phyloP scores from a whole-genome alignment of 345 rosid genomes.

The Cardamine chenopodiifolia region DNA sequence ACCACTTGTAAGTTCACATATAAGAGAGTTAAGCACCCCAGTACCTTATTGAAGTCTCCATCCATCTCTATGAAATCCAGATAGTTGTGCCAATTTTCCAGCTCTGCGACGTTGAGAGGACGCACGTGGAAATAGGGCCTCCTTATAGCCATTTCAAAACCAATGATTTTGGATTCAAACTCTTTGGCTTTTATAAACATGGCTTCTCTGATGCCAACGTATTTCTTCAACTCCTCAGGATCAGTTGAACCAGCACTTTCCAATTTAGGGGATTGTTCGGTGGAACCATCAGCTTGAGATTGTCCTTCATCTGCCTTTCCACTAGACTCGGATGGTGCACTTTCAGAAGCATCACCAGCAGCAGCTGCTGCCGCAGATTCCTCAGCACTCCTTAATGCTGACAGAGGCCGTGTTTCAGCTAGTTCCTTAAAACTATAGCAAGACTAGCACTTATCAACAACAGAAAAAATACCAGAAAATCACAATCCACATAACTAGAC shows the following conservation, averaged over 20 bases:
- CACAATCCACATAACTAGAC: background rate
- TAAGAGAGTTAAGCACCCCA: slow-evolving; percentile 46
- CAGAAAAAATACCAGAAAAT: slow-evolving; percentile 7
- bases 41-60: slow-evolving; percentile 91
- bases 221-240: slow-evolving; percentile 93
- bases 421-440: slow-evolving; percentile 76
- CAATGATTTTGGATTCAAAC: slow-evolving; percentile 86
- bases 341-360: slow-evolving; percentile 45
- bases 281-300: slow-evolving; percentile 52
- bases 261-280: slow-evolving; percentile 62
- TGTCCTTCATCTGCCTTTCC: slow-evolving; percentile 59
- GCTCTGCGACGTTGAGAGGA: slow-evolving; percentile 85
- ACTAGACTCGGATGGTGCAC: slow-evolving; percentile 49
- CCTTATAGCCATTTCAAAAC: slow-evolving; percentile 93
- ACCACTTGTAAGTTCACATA: slow-evolving; percentile 45
- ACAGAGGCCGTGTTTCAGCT: slow-evolving; percentile 75
- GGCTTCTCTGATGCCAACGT: slow-evolving; percentile 82
- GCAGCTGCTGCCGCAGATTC: slow-evolving; percentile 54
- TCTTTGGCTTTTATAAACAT: slow-evolving; percentile 90
- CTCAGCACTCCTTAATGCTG: slow-evolving; percentile 76
- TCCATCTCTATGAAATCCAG: slow-evolving; percentile 80
- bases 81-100: slow-evolving; percentile 97
- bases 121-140: slow-evolving; percentile 97
- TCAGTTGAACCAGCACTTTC: slow-evolving; percentile 74
- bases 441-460: slow-evolving; percentile 23